phyloP scores from a whole-genome alignment of 2,329 filamentous ascomycete genomes.

The Alternaria longipes region DNA sequence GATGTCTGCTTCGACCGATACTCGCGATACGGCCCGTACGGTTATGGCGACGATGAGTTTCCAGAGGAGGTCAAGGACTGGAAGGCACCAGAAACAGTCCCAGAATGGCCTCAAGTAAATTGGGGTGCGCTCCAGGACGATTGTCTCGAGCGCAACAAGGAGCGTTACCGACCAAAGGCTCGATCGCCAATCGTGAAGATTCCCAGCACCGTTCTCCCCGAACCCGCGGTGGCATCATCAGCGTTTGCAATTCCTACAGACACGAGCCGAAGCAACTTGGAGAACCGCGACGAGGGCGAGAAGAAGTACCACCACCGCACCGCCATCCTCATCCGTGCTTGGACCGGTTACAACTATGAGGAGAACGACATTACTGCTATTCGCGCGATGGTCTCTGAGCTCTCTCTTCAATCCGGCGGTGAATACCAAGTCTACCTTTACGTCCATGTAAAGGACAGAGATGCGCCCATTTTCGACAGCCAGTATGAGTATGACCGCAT shows the following conservation, averaged over 20 bases:
- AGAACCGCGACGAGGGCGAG: slow-evolving; percentile 30
- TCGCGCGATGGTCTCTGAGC: slow-evolving; percentile 57
- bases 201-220: slow-evolving; percentile 39
- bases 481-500: slow-evolving; percentile 67
- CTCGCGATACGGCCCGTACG: slow-evolving; percentile 64
- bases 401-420: slow-evolving; percentile 57
- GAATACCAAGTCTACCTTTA: slow-evolving; percentile 61
- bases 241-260: slow-evolving; percentile 42
- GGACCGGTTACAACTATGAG: slow-evolving; percentile 58
- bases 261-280: slow-evolving; percentile 40
- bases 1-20: slow-evolving; percentile 73
- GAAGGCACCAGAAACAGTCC: slow-evolving; percentile 46
- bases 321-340: slow-evolving; percentile 57
- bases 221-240: slow-evolving; percentile 36
- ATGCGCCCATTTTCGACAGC: slow-evolving; percentile 67
- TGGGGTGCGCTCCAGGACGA: slow-evolving; percentile 76
- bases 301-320: slow-evolving; percentile 55
- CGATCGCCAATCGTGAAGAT: slow-evolving; percentile 48
- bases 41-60: slow-evolving; percentile 62
- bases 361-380: slow-evolving; percentile 58
- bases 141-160: slow-evolving; percentile 72
- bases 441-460: slow-evolving; percentile 62
- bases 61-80: slow-evolving; percentile 57
- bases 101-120: slow-evolving; percentile 71
- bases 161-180: slow-evolving; percentile 63